A percentile compares a stretch with the other conserved stretches of the same genome.
Conservation (phyloP, 257 asterid species). For the Rubia yunnanensis region DNA sequence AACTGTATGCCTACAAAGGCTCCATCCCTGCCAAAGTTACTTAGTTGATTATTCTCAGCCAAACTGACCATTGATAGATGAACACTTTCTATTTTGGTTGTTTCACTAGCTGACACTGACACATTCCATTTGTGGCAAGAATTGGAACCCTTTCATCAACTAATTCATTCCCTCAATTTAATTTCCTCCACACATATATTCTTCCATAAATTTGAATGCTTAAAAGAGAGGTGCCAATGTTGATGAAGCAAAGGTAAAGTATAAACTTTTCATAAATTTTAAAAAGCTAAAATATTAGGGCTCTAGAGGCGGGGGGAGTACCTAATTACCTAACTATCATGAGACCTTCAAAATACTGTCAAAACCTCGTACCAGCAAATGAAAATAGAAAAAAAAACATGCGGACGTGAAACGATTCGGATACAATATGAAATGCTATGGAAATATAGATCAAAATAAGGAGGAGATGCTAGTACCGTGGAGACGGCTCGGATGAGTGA, state of each 20-base stretch:
- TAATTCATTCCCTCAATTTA: no score
- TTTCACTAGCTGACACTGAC: no score
- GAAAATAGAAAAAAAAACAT: background rate
- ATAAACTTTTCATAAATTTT: background rate
- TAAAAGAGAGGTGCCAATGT: no score
- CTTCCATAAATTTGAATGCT: no score
- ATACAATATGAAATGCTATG: background rate
- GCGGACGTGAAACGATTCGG: background rate
- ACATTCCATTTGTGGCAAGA: no score
- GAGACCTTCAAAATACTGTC: background rate
- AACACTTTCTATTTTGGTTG: no score
- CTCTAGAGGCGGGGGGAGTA: no score
- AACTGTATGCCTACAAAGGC: background rate
- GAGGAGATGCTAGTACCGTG: constrained; percentile 32
- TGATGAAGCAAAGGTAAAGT: no score
- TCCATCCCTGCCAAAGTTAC: no score
- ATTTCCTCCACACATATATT: no score
- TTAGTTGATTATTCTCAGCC: background rate
- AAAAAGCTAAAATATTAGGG: no score
- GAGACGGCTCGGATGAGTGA: constrained; percentile 64
- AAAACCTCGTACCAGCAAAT: background rate
- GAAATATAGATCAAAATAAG: background rate
- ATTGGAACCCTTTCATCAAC: no score
- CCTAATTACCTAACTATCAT: background rate
- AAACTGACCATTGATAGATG: background rate